Conservation (phyloP, 108 stramenopile species). For the Nannochloropsis gaditana region DNA sequence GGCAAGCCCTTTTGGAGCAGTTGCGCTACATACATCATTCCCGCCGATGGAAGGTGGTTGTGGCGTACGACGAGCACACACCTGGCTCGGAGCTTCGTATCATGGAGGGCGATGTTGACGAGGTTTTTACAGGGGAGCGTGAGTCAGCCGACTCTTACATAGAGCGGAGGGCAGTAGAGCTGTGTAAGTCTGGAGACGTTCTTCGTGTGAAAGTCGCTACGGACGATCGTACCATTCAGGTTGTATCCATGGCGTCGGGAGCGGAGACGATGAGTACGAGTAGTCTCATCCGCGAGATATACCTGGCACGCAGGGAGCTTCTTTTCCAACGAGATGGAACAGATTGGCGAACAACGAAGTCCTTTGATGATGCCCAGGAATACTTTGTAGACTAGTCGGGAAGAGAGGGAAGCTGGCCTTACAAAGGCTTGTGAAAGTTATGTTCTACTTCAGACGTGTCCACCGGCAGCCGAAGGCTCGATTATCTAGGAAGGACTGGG, state of each 20-base stretch:
- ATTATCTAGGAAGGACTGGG: too few relatives aligned
- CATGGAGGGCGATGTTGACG: slow-evolving; percentile 5
- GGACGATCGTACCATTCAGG: slow-evolving; percentile 19
- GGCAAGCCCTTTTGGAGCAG: neutral
- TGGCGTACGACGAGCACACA: slow-evolving; percentile 14
- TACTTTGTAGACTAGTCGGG: neutral
- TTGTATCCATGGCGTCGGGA: neutral
- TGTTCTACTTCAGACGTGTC: too few relatives aligned
- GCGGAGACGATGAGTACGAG: slow-evolving; percentile 5
- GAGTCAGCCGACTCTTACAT: slow-evolving; percentile 9
- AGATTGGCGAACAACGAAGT: neutral
- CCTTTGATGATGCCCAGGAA: slow-evolving; percentile 11
- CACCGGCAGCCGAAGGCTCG: too few relatives aligned
- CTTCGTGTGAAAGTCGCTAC: neutral
- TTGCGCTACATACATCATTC: slow-evolving; percentile 1
- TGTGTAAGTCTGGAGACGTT: neutral
- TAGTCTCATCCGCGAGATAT: neutral
- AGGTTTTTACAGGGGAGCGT: neutral
- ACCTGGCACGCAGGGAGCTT: neutral
- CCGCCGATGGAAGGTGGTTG: neutral
- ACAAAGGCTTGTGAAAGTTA: neutral
- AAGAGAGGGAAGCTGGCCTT: neutral
- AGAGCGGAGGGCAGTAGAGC: neutral
- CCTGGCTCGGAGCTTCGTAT: neutral
- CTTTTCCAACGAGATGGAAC: neutral